phyloP scores from a whole-genome alignment of 2,329 filamentous ascomycete genomes.

The Paracoccidioides lutzii region DNA sequence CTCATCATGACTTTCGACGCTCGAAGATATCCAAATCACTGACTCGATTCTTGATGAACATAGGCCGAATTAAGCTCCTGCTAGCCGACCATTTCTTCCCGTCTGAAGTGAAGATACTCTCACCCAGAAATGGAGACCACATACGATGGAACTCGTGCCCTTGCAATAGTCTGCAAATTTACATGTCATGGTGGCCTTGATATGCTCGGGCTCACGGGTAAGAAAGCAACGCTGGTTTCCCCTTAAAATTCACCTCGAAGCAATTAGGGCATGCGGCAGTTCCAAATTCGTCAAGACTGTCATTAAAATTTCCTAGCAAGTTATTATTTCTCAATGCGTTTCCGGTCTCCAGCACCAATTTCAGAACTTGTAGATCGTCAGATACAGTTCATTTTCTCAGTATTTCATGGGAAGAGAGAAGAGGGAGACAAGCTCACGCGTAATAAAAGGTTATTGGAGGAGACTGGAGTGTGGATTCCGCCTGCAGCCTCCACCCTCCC shows the following conservation, averaged over 20 bases:
- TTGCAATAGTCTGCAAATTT: slow-evolving; percentile 71
- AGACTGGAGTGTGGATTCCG: slow-evolving; percentile 3
- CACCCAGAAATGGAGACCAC: slow-evolving; percentile 43
- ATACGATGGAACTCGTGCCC: slow-evolving; percentile 59
- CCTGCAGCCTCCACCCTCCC: slow-evolving; percentile 3
- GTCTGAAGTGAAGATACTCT: slow-evolving; percentile 64
- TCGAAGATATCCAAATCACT: slow-evolving; percentile 68
- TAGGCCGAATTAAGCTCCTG: slow-evolving; percentile 60
- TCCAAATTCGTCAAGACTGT: slow-evolving; percentile 31
- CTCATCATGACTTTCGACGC: slow-evolving; percentile 53
- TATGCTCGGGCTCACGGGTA: slow-evolving; percentile 66
- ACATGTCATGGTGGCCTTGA: slow-evolving; percentile 66
- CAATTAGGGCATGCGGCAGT: slow-evolving; percentile 38
- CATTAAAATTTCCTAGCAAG: slow-evolving; percentile 43
- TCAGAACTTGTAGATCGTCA: neutral
- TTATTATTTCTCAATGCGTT: slow-evolving; percentile 9
- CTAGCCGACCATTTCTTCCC: slow-evolving; percentile 59
- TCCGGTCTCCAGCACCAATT: neutral
- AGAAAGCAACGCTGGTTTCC: slow-evolving; percentile 45
- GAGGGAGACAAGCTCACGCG: neutral
- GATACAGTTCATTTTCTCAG: neutral
- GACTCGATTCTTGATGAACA: slow-evolving; percentile 67
- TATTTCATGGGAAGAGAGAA: neutral
- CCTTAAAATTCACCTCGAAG: slow-evolving; percentile 42
- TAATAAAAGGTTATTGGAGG: neutral